Base-by-base conservation (phyloP, 2,329 filamentous ascomycete species). In the Talaromyces piceae region DNA sequence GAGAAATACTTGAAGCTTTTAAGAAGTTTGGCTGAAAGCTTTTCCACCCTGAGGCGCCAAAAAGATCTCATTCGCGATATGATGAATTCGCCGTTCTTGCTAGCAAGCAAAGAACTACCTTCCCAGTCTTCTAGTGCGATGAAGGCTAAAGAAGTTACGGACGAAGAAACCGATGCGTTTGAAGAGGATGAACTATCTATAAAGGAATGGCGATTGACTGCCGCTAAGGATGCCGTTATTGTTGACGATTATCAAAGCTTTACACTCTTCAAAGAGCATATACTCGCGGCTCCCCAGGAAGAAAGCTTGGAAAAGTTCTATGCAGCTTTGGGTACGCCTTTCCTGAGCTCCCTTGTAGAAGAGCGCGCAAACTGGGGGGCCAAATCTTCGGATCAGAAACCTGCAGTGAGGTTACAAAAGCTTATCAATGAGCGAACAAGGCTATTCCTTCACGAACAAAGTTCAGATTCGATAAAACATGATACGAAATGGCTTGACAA, bases 401-500 rank as follows among this genome's bases (percentile, higher is more conserved):
- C 76, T n/a, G 87, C 86, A 2, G 73, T 78, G 47, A 81, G 81
- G 63, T 70, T 97, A 41, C 82, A 86, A 50, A 90, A 86, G 59
- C 83, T 91, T 56, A 87, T 97, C 16, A 74, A 94, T 4, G 94
- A 98, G 67, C 82, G 93, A 50, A 86, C 87, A 49, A 88, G 91
- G 57, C 78, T 98, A 23, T 98, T 97, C 67, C 74, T 98, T 25
- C 86, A 96, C 62, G 91, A 88, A 61, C 86, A 91, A 63, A 80
- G 83, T 30, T 76, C 80, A 4, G 87, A 94, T 54, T 77, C 79
- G n/a, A 83, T 98, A 62, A 86, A 86, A 58, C 88, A 93, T 61
- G 91, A 97, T 65, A 79, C 83, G 5, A 88, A 86, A 59, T 98
- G 93, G 93, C 75, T 98, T 9, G 89, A 95, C 61, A 87, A 88